Percentiles rank a stretch among this genome's conserved stretches.
These are phyloP conservation scores for Thermomyces lanuginosus DNA, from an alignment of 2,329 filamentous ascomycete species.

Conservation along the genomic window DNA sequence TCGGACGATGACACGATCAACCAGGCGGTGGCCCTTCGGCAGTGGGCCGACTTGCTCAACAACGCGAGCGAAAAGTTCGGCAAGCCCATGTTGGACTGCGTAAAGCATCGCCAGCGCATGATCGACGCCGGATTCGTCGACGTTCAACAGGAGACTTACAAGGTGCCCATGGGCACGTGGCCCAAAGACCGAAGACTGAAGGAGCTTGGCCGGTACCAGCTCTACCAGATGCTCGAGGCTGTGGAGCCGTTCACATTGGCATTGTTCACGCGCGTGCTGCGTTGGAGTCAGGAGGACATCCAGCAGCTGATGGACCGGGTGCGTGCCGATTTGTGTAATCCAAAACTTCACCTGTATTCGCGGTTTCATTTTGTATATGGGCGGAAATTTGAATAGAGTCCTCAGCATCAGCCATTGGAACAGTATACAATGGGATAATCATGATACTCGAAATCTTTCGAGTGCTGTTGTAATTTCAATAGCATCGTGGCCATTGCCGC, in stretches of 20 bases:
- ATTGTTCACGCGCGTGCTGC: constrained; percentile 13
- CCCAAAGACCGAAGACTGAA: constrained; percentile 32
- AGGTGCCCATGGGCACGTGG: constrained; percentile 33
- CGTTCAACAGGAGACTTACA: constrained; percentile 29
- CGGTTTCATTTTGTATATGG: constrained; percentile 7
- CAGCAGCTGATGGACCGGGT: constrained; percentile 16
- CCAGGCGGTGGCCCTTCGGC: constrained; percentile 8
- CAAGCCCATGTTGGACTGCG: constrained; percentile 17
- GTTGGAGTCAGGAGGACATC: constrained; percentile 14
- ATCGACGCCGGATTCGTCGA: constrained; percentile 36
- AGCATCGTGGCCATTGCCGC: no score
- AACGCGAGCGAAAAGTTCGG: constrained; percentile 18
- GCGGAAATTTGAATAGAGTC: constrained; percentile 2
- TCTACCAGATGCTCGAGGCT: constrained; percentile 9
- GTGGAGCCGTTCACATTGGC: constrained; percentile 12
- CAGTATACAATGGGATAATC: no score
- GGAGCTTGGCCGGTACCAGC: constrained; percentile 24
- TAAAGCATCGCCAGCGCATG: constrained; percentile 23
- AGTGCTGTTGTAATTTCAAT: no score
- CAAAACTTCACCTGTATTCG: constrained; percentile 14
- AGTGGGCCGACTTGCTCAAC: constrained; percentile 13
- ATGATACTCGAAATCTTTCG: no score
- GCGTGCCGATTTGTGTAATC: constrained; percentile 16
- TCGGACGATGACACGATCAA: constrained; percentile 29
- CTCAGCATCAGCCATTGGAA: no score